A percentile compares a stretch with the other conserved stretches of the same genome.
phyloP scores from a whole-genome alignment of 805 yeast genomes.

The Nakazawaea wyomingensis region DNA sequence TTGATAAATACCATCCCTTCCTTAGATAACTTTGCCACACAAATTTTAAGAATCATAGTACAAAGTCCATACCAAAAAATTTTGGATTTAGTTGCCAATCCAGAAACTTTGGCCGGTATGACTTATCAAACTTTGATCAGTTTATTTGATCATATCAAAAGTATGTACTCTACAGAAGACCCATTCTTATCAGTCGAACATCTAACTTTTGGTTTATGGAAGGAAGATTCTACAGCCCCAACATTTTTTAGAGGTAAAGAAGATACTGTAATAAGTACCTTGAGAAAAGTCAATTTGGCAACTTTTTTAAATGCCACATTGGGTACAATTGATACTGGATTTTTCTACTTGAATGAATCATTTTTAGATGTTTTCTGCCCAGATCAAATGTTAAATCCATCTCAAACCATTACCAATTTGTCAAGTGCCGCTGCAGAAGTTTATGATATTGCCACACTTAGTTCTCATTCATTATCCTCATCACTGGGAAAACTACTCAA shows the following conservation, averaged over 20 bases:
- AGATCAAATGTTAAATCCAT: constrained; percentile 48
- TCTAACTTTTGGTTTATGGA: constrained; percentile 69
- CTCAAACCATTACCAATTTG: constrained; percentile 26
- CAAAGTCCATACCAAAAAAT: constrained; percentile 73
- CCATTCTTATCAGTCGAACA: constrained; percentile 69
- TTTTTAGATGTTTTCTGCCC: constrained; percentile 89
- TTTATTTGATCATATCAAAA: constrained; percentile 71
- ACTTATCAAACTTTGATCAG: constrained; percentile 64
- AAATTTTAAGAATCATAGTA: constrained; percentile 67
- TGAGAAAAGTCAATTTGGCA: constrained; percentile 82
- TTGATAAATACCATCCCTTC: constrained; percentile 67
- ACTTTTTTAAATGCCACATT: constrained; percentile 84
- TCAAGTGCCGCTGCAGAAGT: constrained; percentile 3
- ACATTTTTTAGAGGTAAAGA: constrained; percentile 54
- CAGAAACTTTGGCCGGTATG: constrained; percentile 60
- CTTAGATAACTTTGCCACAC: constrained; percentile 77
- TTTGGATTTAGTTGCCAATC: constrained; percentile 60
- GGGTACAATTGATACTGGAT: constrained; percentile 82
- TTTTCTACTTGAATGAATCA: constrained; percentile 76
- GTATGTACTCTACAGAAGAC: constrained; percentile 61
- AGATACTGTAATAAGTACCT: constrained; percentile 54
- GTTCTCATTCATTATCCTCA: constrained; percentile 1
- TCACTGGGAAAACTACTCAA: constrained; percentile 45
- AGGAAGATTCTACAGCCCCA: constrained; percentile 56
- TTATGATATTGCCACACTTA: constrained; percentile 2